These are phyloP conservation scores for Tetradesmus lagerheimii DNA, from an alignment of 139 green algal genomes.

Conservation along the genomic window DNA sequence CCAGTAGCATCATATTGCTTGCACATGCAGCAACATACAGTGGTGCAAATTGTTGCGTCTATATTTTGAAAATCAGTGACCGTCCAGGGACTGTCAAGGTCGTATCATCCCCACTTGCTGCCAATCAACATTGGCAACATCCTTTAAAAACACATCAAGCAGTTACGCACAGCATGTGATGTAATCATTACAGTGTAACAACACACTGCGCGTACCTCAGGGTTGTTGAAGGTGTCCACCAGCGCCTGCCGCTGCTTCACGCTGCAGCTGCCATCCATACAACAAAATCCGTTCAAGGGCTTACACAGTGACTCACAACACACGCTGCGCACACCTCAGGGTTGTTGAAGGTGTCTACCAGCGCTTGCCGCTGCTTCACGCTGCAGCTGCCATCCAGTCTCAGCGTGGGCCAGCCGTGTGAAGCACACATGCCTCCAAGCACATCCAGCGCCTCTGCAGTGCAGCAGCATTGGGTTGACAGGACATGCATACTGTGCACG, in stretches of 20 bases:
- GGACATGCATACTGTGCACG: background rate
- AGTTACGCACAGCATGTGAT: no score
- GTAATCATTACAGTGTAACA: no score
- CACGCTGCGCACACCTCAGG: constrained; percentile 8
- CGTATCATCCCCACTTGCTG: no score
- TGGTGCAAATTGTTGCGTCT: no score
- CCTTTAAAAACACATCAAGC: no score
- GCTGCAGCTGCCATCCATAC: constrained; percentile 84
- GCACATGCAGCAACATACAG: no score
- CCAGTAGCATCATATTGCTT: no score
- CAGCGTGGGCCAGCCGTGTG: constrained; percentile 83
- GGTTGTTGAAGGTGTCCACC: constrained; percentile 89
- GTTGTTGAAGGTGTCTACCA: constrained; percentile 92
- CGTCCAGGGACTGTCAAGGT: no score
- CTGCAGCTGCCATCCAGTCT: constrained; percentile 88
- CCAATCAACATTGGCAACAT: no score
- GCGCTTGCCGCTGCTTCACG: constrained; percentile 90
- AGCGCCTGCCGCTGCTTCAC: constrained; percentile 93
- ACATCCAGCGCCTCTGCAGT: constrained; percentile 79
- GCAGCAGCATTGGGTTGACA: background rate
- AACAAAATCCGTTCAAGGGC: no score
- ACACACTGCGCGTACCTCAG: background rate
- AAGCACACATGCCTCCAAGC: constrained; percentile 80
- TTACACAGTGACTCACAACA: background rate
- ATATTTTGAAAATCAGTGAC: no score